Percentiles rank a stretch among this genome's conserved stretches.
Evolutionary conservation across 768 basidiomycete genomes (phyloP).

Genomic region (Neoboletus brunneissimus): DNA sequence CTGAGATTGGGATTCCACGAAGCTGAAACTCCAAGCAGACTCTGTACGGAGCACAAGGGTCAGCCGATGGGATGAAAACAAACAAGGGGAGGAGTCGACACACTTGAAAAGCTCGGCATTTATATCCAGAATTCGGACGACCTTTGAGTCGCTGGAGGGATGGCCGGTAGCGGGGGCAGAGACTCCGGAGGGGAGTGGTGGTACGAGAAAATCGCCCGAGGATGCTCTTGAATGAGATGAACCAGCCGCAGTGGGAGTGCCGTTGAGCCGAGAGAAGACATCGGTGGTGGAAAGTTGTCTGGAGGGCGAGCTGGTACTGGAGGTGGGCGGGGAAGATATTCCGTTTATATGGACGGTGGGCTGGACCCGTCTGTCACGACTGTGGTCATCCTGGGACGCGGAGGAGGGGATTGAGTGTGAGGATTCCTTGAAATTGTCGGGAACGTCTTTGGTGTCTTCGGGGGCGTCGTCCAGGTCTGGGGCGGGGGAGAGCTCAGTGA

Average conservation of each 20-base stretch:
- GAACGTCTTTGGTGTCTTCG: constrained; percentile 34
- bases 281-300: constrained; percentile 22
- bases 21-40: constrained; percentile 60
- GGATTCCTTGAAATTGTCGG: constrained; percentile 31
- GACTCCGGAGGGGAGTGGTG: constrained; percentile 30
- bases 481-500: constrained; percentile 73
- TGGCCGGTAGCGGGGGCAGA: constrained; percentile 8
- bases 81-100: constrained; percentile 15
- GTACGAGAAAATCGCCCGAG: constrained; percentile 27
- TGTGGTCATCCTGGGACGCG: constrained; percentile 15
- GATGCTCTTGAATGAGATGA: constrained; percentile 29
- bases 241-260: constrained; percentile 14
- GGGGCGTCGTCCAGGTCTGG: constrained; percentile 51
- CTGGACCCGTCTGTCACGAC: constrained; percentile 19
- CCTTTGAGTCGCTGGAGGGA: constrained; percentile 39
- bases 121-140: constrained; percentile 58
- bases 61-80: constrained; percentile 1
- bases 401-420: constrained; percentile 13
- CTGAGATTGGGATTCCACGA: constrained; percentile 45
- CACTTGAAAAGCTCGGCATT: constrained; percentile 71
- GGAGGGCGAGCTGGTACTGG: constrained; percentile 21
- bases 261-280: constrained; percentile 21
- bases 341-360: constrained; percentile 24
- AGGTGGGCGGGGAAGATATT: constrained; percentile 15
- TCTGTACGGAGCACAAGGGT: constrained; percentile 34